These are phyloP conservation scores for Acephala macrosclerotiorum DNA, from an alignment of 2,329 filamentous ascomycete species.

Conservation along the genomic window DNA sequence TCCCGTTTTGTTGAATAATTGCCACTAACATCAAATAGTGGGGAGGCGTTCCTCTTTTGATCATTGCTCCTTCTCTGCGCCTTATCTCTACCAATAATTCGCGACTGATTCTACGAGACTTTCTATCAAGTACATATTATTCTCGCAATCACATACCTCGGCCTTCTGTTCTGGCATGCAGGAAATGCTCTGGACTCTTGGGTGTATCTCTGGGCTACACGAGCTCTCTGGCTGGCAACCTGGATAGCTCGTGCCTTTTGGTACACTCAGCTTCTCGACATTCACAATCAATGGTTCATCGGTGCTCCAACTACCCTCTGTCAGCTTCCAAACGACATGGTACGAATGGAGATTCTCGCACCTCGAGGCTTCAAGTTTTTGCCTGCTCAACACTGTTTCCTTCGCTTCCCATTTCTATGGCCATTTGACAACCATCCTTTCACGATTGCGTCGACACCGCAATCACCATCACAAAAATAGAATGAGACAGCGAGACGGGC, in stretches of 20 bases:
- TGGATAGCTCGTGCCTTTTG: slow-evolving; percentile 58
- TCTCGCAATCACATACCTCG: slow-evolving; percentile 65
- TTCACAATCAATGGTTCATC: slow-evolving; percentile 13
- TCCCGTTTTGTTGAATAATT: no score
- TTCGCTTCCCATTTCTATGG: slow-evolving; percentile 39
- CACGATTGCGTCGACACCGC: slow-evolving; percentile 37
- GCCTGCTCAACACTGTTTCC: slow-evolving; percentile 69
- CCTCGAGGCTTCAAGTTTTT: slow-evolving; percentile 34
- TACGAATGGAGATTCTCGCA: slow-evolving; percentile 34
- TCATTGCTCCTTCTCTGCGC: slow-evolving; percentile 67
- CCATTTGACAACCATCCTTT: slow-evolving; percentile 43
- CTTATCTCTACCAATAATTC: slow-evolving; percentile 65
- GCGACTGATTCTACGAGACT: slow-evolving; percentile 57
- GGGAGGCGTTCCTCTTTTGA: slow-evolving; percentile 63
- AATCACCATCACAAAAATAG: background rate
- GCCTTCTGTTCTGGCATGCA: slow-evolving; percentile 72
- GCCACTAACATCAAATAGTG: slow-evolving; percentile 53
- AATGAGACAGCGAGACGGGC: slow-evolving; percentile 17
- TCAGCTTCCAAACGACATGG: slow-evolving; percentile 33
- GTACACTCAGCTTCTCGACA: slow-evolving; percentile 45
- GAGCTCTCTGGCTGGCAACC: slow-evolving; percentile 65
- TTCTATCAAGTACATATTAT: slow-evolving; percentile 69
- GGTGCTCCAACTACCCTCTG: slow-evolving; percentile 13
- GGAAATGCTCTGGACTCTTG: slow-evolving; percentile 71
- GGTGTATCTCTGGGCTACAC: slow-evolving; percentile 68